Percentiles rank a stretch among this genome's conserved stretches.
Evolutionary conservation across 2,329 filamentous ascomycete species (phyloP).

Genomic region (Aspergillus sergii): DNA sequence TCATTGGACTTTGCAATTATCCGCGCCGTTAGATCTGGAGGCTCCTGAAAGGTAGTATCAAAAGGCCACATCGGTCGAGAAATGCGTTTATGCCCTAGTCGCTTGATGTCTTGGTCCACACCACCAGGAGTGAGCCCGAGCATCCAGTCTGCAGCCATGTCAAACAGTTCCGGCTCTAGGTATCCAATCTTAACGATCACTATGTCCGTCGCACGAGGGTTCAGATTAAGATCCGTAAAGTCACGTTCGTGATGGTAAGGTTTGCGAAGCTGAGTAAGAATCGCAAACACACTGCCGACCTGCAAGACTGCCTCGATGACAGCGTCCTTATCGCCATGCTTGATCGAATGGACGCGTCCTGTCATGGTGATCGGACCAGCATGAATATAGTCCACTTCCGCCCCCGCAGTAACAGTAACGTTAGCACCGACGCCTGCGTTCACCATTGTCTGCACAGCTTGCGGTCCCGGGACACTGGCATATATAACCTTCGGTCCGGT

Average conservation of each 20-base stretch:
- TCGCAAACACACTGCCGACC: constrained; percentile 54
- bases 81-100: constrained; percentile 54
- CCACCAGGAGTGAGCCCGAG: constrained; percentile 57
- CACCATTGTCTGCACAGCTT: constrained; percentile 47
- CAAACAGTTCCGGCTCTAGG: constrained; percentile 57
- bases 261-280: constrained; percentile 56
- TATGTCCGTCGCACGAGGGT: constrained; percentile 51
- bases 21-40: constrained; percentile 40
- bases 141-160: constrained; percentile 59
- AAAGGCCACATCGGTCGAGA: constrained; percentile 55
- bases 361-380: constrained; percentile 55
- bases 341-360: constrained; percentile 54
- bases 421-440: constrained; percentile 50
- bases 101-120: constrained; percentile 55
- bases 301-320: constrained; percentile 53
- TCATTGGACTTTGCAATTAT: constrained; percentile 39
- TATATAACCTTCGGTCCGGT: constrained; percentile 53
- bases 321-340: constrained; percentile 54
- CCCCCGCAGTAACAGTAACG: constrained; percentile 56
- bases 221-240: constrained; percentile 53
- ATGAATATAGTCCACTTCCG: constrained; percentile 53
- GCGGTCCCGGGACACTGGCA: constrained; percentile 54
- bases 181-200: constrained; percentile 62
- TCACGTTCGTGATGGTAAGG: constrained; percentile 58
- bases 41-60: constrained; percentile 37